Conservation (phyloP, 2,329 filamentous ascomycete species). For the Venturia aucupariae region DNA sequence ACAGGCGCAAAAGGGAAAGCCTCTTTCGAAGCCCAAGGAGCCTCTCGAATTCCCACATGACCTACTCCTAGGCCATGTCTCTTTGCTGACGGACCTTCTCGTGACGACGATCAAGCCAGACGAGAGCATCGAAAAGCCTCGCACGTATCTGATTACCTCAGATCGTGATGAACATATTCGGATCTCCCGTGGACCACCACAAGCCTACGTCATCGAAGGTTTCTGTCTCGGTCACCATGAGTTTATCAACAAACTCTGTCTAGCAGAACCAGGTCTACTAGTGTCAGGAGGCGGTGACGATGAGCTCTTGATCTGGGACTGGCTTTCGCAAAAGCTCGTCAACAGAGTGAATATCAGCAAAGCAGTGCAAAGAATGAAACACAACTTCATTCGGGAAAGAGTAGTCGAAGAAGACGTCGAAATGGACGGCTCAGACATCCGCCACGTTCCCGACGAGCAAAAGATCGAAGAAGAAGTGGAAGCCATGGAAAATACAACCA, state of each 20-base stretch:
- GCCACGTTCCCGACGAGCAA: neutral
- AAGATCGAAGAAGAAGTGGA: neutral
- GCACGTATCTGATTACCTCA: slow-evolving; percentile 55
- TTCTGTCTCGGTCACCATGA: slow-evolving; percentile 84
- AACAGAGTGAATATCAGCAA: slow-evolving; percentile 33
- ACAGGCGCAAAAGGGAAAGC: slow-evolving; percentile 28
- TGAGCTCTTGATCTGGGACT: slow-evolving; percentile 73
- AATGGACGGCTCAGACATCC: slow-evolving; percentile 1
- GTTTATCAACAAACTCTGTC: slow-evolving; percentile 70
- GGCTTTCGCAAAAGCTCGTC: slow-evolving; percentile 50
- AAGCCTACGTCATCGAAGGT: slow-evolving; percentile 78
- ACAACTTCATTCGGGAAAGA: slow-evolving; percentile 4
- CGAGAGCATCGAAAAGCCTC: slow-evolving; percentile 23
- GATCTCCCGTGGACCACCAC: slow-evolving; percentile 69
- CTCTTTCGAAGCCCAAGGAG: slow-evolving; percentile 30
- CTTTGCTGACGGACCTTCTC: slow-evolving; percentile 74
- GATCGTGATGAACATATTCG: slow-evolving; percentile 80
- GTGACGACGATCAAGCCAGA: slow-evolving; percentile 41
- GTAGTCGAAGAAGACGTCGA: neutral
- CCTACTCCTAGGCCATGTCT: slow-evolving; percentile 84
- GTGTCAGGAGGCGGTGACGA: slow-evolving; percentile 83
- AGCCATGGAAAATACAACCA: slow-evolving; percentile 2
- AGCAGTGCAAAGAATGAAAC: slow-evolving; percentile 16
- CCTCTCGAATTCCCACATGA: slow-evolving; percentile 59
- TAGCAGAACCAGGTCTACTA: slow-evolving; percentile 56